Base-by-base conservation (phyloP, 2,329 filamentous ascomycete genomes). In the Reticulascus tulasneorum region DNA sequence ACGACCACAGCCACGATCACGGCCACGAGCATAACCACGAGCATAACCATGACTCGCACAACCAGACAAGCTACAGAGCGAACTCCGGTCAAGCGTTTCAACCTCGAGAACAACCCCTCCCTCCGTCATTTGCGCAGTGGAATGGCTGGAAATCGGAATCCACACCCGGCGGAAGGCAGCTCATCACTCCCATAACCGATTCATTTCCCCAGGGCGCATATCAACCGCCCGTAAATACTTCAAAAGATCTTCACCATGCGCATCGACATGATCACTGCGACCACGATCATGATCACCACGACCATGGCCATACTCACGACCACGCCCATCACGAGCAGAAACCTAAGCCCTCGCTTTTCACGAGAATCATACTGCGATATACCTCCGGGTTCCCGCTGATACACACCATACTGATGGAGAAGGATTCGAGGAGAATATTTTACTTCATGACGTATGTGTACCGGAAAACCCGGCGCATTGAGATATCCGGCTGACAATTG, bases 341-440 rank as follows among this genome's bases (percentile, higher is more conserved):
- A 38, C 62, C 61, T 9, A 63, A 73, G 29, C 71, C 78, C 25
- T 94, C 88, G 1, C 69, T 64, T 29, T 69, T 94, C 24, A 94
- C 91, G 0, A 76, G 72, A 11, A 74, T 83, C 37, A 59, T 97
- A 4, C 69, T 97, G n/a, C 73, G 73, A 1, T 72, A 77, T 36
- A 83, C 82, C 9, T 74, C 83, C 31, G 70, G 71, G 18, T 87
- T 83, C 56, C 90, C 91, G 0, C 71, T 97, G 22, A 53, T 96
- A 13, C 82, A 96, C 55, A 84, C 87, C 35, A 88, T 98, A 40
- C 65, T 98, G 51, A 79, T 82, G 11, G 91, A 97, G 54, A 89
- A 88, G 52, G 91, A 98, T 58, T 97, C 91, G 12, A 77, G 93
- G 40, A 79, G 91, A 28, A 97, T 98, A 46, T 94, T 95, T 49